Evolutionary conservation across 2,329 filamentous ascomycete genomes (phyloP).

Genomic region (Trichophyton simii): DNA sequence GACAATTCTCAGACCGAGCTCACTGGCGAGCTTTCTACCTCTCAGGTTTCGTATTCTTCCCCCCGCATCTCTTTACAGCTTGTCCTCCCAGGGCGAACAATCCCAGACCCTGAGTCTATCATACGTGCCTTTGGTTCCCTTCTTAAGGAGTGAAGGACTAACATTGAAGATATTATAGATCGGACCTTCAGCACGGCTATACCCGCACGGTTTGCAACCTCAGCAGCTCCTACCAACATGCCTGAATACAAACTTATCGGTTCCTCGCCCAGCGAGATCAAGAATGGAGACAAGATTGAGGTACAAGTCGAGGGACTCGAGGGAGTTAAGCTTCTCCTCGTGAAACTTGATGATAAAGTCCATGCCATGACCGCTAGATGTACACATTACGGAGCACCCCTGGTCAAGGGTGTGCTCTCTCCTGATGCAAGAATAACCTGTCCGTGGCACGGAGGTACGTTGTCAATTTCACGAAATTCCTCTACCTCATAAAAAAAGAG

Average conservation of each 20-base stretch:
- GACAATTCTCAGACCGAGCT: background rate
- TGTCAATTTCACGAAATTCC: background rate
- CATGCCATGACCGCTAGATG: conserved; percentile 76
- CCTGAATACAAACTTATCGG: conserved; percentile 53
- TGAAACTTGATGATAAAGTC: conserved; percentile 63
- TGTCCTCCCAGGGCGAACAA: background rate
- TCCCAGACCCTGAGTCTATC: background rate
- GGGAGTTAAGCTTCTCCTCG: conserved; percentile 70
- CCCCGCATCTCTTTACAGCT: background rate
- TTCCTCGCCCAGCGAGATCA: conserved; percentile 59
- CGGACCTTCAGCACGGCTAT: background rate
- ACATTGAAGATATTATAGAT: background rate
- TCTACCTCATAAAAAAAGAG: background rate
- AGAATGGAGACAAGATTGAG: conserved; percentile 73
- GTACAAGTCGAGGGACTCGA: conserved; percentile 83
- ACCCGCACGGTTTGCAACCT: background rate
- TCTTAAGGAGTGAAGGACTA: background rate
- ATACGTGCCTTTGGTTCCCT: background rate
- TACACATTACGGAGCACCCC: conserved; percentile 80
- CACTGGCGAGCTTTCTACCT: background rate
- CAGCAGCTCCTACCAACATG: background rate
- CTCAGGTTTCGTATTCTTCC: background rate
- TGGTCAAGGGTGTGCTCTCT: conserved; percentile 74
- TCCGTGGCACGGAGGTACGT: conserved; percentile 85
- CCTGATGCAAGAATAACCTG: conserved; percentile 75